Conservation (phyloP, 345 rosid species). For the Eucalyptus sideroxylon region DNA sequence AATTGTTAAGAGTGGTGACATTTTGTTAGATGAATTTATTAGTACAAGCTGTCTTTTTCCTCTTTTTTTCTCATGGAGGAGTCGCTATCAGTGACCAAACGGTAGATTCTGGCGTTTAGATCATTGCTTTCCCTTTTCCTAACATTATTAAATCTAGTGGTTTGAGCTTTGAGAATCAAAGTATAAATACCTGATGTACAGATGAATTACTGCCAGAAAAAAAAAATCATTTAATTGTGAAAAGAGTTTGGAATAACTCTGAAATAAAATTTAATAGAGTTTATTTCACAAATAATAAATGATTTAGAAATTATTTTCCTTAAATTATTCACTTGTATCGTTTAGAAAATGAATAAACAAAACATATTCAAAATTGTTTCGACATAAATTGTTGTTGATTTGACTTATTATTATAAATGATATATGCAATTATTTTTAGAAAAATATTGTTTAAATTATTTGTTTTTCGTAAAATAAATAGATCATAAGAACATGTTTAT, state of each 20-base stretch:
- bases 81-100: neutral
- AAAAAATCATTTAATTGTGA: neutral
- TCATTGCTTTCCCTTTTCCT: neutral
- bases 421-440: neutral
- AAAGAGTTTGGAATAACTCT: neutral
- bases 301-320: neutral
- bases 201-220: neutral
- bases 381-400: neutral
- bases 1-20: neutral
- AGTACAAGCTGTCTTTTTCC: neutral
- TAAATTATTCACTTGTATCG: too few relatives aligned
- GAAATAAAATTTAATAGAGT: fast-evolving
- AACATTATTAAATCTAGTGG: neutral
- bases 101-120: neutral
- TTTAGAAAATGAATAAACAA: neutral
- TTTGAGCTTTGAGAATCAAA: neutral
- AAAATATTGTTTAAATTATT: neutral
- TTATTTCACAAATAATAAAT: neutral
- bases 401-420: neutral
- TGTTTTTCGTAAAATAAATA: neutral
- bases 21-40: neutral
- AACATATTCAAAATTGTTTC: fast-evolving
- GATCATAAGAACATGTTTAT: neutral
- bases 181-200: neutral
- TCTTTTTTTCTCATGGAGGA: neutral